Evolutionary conservation across 176 grass and related monocot genomes (phyloP), one percentile per base, ranked within the genome.

Genomic region (Triticum turgidum): DNA sequence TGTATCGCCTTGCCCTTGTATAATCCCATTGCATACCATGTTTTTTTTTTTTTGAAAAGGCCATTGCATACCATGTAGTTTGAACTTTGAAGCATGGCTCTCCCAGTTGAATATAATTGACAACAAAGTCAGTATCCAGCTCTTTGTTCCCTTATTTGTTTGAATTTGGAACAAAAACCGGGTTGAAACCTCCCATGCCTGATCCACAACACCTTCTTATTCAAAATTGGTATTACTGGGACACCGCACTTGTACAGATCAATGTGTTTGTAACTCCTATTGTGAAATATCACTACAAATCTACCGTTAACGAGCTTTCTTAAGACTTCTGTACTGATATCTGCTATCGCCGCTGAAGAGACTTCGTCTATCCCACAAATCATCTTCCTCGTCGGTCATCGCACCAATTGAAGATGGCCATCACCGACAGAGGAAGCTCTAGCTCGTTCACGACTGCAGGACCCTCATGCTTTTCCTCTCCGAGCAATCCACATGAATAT

Each of bases 221-320:
- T 7, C 7, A 22, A 0, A 13, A 0, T 0, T 2, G 49, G 0
- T 2, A 30, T 7, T 11, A 63, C 1, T 1, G 85, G 54, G 12
- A 86, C 20, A 22, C 44, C 44, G 5, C 3, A 82, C 0, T 69
- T 45, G 0, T 0, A 2, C 8, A 69, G 6, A 37, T 82, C 65
- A 82, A 69, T 13, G 20, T 24, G 69, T 45, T 0, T 1, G 0
- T 0, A 0, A 12, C 44, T 82, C 3, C 64, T 20, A 1, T 82
- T 69, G 18, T 54, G 80, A 7, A 82, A 8, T 11, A 82, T 5
- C 29, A 82, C 44, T 2, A 81, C 27, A 11, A 52, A 22, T 82
- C 1, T 34, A 3, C 1, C 11, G 2, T 1, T n/a, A 5, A 0
- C 0, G 8, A 13, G 11, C 0, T 3, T 9, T 20, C 18, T 1